phyloP scores from a whole-genome alignment of 2,329 filamentous ascomycete genomes.

The Alternaria consortialis region DNA sequence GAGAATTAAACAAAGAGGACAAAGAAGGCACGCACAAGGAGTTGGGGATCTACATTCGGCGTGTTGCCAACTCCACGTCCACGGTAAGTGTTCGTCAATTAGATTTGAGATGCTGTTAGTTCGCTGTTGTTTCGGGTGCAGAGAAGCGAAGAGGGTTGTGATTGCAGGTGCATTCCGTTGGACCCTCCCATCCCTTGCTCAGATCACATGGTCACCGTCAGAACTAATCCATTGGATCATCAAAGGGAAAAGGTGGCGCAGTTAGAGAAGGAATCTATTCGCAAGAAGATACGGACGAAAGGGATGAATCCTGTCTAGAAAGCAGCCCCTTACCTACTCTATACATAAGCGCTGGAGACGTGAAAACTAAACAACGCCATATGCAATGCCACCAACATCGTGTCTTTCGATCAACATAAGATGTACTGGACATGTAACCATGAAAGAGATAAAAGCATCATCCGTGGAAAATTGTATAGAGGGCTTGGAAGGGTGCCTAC shows the following conservation, averaged over 20 bases:
- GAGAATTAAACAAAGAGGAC: constrained; percentile 28
- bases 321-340: constrained; percentile 17
- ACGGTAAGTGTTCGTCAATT: constrained; percentile 10
- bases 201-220: constrained; percentile 4
- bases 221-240: constrained; percentile 5
- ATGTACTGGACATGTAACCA: constrained; percentile 8
- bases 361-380: constrained; percentile 28
- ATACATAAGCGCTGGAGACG: constrained; percentile 12
- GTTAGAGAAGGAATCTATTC: constrained; percentile 12
- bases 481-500: constrained; percentile 16
- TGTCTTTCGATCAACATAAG: constrained; percentile 14
- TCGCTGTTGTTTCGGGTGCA: constrained; percentile 15
- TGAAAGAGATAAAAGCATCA: constrained; percentile 11
- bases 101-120: constrained; percentile 18
- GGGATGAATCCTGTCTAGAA: constrained; percentile 10
- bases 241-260: not conserved
- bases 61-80: constrained; percentile 6
- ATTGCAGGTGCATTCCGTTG: constrained; percentile 28
- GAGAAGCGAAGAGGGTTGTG: not conserved
- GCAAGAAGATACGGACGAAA: constrained; percentile 4
- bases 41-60: constrained; percentile 32
- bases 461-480: not conserved
- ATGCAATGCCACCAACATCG: constrained; percentile 31
- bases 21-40: constrained; percentile 38
- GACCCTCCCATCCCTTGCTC: constrained; percentile 24